Conservation (phyloP, 192 early-diverging fungal genomes). For the Phlyctochytrium arcticum region DNA sequence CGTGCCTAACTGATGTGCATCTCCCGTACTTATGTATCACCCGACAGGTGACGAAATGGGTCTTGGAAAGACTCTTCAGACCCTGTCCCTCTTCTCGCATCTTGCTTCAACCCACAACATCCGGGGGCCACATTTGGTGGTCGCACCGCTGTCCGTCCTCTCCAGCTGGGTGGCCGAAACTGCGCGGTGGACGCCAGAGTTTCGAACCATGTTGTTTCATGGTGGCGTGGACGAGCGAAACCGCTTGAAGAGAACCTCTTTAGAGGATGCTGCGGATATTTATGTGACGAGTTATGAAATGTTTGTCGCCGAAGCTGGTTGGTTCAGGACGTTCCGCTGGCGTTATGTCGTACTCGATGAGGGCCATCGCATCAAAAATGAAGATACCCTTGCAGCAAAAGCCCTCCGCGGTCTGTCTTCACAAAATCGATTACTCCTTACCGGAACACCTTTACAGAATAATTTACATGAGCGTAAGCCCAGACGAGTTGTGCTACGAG, state of each 20-base stretch:
- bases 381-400: slow-evolving; percentile 78
- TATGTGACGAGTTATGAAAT: slow-evolving; percentile 48
- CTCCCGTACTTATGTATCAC: neutral
- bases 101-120: too few species aligned
- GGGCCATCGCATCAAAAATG: slow-evolving; percentile 94
- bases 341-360: slow-evolving; percentile 91
- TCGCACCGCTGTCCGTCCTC: slow-evolving; percentile 85
- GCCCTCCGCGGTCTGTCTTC: slow-evolving; percentile 78
- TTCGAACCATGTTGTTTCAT: slow-evolving; percentile 59
- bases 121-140: slow-evolving; percentile 83
- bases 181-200: slow-evolving; percentile 50
- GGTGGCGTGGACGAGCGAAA: slow-evolving; percentile 50
- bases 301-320: slow-evolving; percentile 28
- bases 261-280: slow-evolving; percentile 30
- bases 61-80: slow-evolving; percentile 82
- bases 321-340: slow-evolving; percentile 55
- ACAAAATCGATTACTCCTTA: slow-evolving; percentile 80
- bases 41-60: slow-evolving; percentile 43
- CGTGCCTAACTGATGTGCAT: slow-evolving; percentile 56
- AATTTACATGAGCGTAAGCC: slow-evolving; percentile 70
- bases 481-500: neutral
- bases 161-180: slow-evolving; percentile 80
- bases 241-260: slow-evolving; percentile 23
- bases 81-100: slow-evolving; percentile 80
- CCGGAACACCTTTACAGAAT: slow-evolving; percentile 94